A percentile compares a stretch with the other conserved stretches of the same genome.
Evolutionary conservation across 2,329 filamentous ascomycete genomes (phyloP).

Genomic region (Ceratocystis destructans): DNA sequence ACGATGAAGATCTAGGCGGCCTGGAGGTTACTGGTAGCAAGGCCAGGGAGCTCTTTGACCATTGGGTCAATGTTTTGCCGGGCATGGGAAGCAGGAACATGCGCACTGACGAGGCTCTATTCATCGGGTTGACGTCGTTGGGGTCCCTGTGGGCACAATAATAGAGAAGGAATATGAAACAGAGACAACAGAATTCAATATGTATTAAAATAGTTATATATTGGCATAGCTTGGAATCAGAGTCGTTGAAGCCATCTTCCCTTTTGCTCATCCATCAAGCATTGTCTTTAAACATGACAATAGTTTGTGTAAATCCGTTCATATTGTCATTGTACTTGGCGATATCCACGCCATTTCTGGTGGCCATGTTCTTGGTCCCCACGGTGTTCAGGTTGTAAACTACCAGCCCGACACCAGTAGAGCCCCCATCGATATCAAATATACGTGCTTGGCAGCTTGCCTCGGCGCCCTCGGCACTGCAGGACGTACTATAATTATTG

Average conservation of each 20-base stretch:
- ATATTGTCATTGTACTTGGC: constrained; percentile 29
- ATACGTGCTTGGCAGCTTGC: constrained; percentile 36
- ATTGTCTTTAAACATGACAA: constrained; percentile 25
- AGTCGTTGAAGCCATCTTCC: constrained; percentile 18
- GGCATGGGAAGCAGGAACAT: constrained; percentile 72
- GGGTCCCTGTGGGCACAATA: constrained; percentile 39
- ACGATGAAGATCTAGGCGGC: constrained; percentile 39
- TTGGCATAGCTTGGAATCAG: neutral
- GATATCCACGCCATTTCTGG: constrained; percentile 26
- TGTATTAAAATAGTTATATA: neutral
- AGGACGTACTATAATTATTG: constrained; percentile 43
- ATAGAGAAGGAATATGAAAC: neutral
- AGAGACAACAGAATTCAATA: constrained; percentile 1
- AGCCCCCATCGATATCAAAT: constrained; percentile 23
- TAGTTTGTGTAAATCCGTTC: constrained; percentile 29
- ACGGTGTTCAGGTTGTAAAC: constrained; percentile 36
- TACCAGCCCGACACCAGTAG: constrained; percentile 24
- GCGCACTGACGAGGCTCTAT: constrained; percentile 69
- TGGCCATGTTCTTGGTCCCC: constrained; percentile 31
- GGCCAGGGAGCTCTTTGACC: constrained; percentile 62
- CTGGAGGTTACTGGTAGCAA: constrained; percentile 51
- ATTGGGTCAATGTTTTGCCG: constrained; percentile 70
- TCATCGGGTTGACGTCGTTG: constrained; percentile 58
- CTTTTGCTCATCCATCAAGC: neutral
- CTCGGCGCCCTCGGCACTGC: constrained; percentile 31